Conservation (phyloP, 495 filamentous ascomycete species). For the Glarea lozoyensis region DNA sequence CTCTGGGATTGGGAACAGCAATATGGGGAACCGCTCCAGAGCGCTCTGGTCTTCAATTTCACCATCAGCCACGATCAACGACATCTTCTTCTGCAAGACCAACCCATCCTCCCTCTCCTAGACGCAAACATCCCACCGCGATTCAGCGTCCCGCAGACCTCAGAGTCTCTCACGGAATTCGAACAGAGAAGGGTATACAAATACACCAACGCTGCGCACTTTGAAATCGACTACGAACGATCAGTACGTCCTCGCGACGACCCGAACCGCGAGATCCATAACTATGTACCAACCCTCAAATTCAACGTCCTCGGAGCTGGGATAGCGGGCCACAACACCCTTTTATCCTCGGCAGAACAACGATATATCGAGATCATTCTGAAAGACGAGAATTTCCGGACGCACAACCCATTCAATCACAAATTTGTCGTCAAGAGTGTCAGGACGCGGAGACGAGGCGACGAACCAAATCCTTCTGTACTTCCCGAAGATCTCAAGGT, state of each 20-base stretch:
- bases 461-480: neutral
- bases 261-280: neutral
- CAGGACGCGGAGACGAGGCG: neutral
- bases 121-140: conserved; percentile 4
- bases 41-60: conserved; percentile 12
- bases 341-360: neutral
- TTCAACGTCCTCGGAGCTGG: conserved; percentile 4
- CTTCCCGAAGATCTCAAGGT: neutral
- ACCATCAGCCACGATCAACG: conserved; percentile 12
- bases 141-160: conserved; percentile 7
- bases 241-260: conserved; percentile 1
- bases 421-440: conserved; percentile 1
- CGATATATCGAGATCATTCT: neutral
- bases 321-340: conserved; percentile 5
- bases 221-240: conserved; percentile 5
- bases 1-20: conserved; percentile 5
- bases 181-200: neutral
- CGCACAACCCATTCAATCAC: neutral
- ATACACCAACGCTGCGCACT: neutral
- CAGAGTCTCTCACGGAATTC: neutral
- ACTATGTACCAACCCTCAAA: conserved; percentile 1
- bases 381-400: neutral
- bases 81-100: conserved; percentile 7
- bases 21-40: conserved; percentile 2
- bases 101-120: conserved; percentile 9